Conservation (phyloP, 257 asterid species). For the Apocynum venetum region DNA sequence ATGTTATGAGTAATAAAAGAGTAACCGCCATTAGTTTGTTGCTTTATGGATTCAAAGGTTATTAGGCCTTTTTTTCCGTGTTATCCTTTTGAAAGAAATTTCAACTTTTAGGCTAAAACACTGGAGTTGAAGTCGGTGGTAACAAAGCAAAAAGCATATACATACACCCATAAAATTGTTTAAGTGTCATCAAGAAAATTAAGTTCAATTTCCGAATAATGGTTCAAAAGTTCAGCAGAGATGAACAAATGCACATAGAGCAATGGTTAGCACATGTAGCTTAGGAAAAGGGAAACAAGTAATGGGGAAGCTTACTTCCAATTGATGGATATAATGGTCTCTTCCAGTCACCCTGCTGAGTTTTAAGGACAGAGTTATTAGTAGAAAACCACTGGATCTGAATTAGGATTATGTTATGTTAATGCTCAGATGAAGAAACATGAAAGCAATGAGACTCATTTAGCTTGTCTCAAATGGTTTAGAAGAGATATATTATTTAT, state of each 20-base stretch:
- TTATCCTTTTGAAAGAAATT: not conserved
- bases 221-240: not conserved
- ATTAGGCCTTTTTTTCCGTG: not conserved
- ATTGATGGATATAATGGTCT: not conserved
- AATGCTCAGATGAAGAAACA: not conserved
- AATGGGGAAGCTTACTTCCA: not conserved
- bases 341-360: not conserved
- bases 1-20: not conserved
- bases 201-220: not conserved
- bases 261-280: not conserved
- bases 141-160: not conserved
- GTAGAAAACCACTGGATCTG: not conserved
- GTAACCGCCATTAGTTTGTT: not conserved
- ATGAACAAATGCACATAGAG: not conserved
- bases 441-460: not conserved
- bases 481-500: not conserved
- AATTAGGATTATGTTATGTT: not conserved
- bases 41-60: not conserved
- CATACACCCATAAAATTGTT: not conserved
- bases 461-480: not conserved
- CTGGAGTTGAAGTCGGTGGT: not conserved
- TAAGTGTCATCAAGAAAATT: not conserved
- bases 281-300: not conserved
- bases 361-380: not conserved
- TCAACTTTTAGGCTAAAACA: not conserved